These are phyloP conservation scores for Amesomyces nigricolor DNA, from an alignment of 2,329 filamentous ascomycete species.

Conservation along the genomic window DNA sequence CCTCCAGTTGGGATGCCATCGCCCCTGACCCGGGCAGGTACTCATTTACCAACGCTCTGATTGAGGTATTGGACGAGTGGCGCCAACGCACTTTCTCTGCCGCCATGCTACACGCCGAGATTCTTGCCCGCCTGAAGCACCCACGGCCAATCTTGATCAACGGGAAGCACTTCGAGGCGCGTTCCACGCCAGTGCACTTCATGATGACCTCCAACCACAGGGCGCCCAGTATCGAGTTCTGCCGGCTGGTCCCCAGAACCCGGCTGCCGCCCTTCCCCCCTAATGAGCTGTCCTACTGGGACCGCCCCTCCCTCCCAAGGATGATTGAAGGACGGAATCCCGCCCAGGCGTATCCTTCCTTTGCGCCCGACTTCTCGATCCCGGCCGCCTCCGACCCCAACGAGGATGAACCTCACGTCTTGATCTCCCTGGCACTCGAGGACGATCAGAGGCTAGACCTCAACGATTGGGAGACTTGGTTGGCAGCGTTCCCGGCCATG, in stretches of 20 bases:
- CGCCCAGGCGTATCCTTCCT: slow-evolving; percentile 6
- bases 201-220: slow-evolving; percentile 59
- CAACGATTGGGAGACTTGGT: slow-evolving; percentile 55
- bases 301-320: slow-evolving; percentile 5
- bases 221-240: slow-evolving; percentile 53
- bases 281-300: slow-evolving; percentile 15
- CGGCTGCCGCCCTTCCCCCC: slow-evolving; percentile 36
- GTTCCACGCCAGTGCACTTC: slow-evolving; percentile 55
- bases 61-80: slow-evolving; percentile 56
- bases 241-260: slow-evolving; percentile 34
- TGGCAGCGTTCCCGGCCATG: slow-evolving; percentile 49
- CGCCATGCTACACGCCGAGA: slow-evolving; percentile 56
- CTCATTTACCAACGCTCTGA: slow-evolving; percentile 54
- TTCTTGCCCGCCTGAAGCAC: slow-evolving; percentile 55
- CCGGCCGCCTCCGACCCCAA: slow-evolving; percentile 39
- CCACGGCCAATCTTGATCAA: slow-evolving; percentile 53
- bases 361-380: slow-evolving; percentile 14
- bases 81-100: slow-evolving; percentile 49
- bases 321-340: slow-evolving; percentile 15
- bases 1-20: slow-evolving; percentile 57
- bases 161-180: slow-evolving; percentile 52
- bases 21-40: slow-evolving; percentile 54
- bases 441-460: slow-evolving; percentile 52
- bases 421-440: slow-evolving; percentile 55
- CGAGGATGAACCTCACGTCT: slow-evolving; percentile 53